Conservation (phyloP, 2,329 filamentous ascomycete genomes). For the Exophiala dermatitidis region DNA sequence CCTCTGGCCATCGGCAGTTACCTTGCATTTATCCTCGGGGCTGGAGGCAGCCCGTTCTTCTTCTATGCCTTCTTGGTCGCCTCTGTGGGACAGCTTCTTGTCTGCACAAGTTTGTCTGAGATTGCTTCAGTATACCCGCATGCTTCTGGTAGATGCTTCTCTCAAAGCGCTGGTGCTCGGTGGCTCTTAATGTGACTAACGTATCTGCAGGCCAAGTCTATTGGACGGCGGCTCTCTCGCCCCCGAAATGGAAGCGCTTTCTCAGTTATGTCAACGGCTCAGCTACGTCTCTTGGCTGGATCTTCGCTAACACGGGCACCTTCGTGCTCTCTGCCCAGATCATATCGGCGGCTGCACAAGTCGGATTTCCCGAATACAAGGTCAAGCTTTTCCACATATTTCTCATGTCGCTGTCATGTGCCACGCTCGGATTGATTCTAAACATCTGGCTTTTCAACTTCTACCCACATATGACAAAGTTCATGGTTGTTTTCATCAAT, state of each 20-base stretch:
- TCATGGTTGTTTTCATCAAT: constrained; percentile 15
- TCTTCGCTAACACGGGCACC: constrained; percentile 43
- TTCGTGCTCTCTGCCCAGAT: constrained; percentile 5
- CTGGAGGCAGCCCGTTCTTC: constrained; percentile 15
- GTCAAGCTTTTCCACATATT: constrained; percentile 23
- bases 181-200: no score
- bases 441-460: constrained; percentile 13
- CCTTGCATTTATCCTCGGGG: constrained; percentile 10
- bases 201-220: constrained; percentile 1
- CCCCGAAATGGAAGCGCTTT: constrained; percentile 40
- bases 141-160: constrained; percentile 43
- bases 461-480: constrained; percentile 8
- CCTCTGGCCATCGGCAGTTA: constrained; percentile 16
- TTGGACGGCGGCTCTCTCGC: constrained; percentile 32
- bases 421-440: constrained; percentile 4
- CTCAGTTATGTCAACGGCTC: constrained; percentile 45
- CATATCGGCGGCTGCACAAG: constrained; percentile 6
- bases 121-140: constrained; percentile 45
- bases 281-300: constrained; percentile 47
- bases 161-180: no score
- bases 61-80: constrained; percentile 16
- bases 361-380: constrained; percentile 7
- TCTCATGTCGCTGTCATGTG: constrained; percentile 18
- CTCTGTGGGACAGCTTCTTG: neutral
- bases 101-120: constrained; percentile 29